phyloP scores from a whole-genome alignment of 2,329 filamentous ascomycete genomes.

The Fusarium sp. region DNA sequence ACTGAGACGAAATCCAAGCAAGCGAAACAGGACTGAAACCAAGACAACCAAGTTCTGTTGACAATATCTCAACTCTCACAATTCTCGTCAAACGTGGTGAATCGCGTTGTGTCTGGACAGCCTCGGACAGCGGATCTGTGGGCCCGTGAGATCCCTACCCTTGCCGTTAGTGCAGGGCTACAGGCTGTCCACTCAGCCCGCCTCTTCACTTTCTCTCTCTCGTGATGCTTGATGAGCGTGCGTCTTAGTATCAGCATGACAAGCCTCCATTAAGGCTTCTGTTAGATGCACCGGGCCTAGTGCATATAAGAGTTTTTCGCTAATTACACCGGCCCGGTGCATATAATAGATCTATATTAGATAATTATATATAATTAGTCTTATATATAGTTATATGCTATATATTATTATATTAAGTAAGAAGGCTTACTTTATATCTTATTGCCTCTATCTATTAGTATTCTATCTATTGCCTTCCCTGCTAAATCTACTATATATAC shows the following conservation, averaged over 20 bases:
- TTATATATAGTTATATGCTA: no score
- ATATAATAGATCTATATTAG: no score
- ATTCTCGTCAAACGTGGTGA: conserved; percentile 32
- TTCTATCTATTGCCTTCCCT: no score
- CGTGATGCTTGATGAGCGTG: conserved; percentile 25
- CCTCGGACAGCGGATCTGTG: conserved; percentile 32
- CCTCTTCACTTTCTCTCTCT: conserved; percentile 26
- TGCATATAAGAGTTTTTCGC: no score
- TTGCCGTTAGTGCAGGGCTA: conserved; percentile 4
- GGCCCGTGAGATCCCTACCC: conserved; percentile 37
- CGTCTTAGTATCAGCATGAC: conserved; percentile 16
- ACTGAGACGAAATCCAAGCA: conserved; percentile 14
- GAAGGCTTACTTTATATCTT: no score
- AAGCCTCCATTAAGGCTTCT: no score
- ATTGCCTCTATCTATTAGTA: no score
- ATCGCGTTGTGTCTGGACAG: conserved; percentile 36
- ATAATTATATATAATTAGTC: no score
- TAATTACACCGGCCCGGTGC: no score
- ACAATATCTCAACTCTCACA: conserved; percentile 25
- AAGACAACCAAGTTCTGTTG: conserved; percentile 14
- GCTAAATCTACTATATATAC: no score
- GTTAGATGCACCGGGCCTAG: no score
- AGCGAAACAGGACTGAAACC: conserved; percentile 47
- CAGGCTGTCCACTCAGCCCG: conserved; percentile 39
- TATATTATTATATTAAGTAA: no score